phyloP scores from a whole-genome alignment of 2,329 filamentous ascomycete species.

The Epicoccum sorghinum region DNA sequence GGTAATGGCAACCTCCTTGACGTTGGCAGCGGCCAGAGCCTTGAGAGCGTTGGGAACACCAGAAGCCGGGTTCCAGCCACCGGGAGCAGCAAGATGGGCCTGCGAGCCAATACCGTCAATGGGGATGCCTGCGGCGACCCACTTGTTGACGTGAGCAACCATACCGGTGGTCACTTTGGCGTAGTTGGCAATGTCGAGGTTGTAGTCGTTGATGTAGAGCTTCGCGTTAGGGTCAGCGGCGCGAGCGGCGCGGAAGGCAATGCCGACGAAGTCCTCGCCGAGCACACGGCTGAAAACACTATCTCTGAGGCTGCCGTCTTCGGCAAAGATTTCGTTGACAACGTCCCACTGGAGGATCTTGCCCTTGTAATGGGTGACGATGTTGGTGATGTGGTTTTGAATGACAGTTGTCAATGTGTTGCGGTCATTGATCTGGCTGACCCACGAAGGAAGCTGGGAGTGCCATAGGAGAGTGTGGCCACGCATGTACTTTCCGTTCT shows the following conservation, averaged over 20 bases:
- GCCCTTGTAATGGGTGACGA: conserved; percentile 67
- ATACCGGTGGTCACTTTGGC: conserved; percentile 64
- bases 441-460: conserved; percentile 60
- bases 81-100: conserved; percentile 6
- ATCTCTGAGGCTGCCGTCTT: conserved; percentile 64
- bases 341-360: conserved; percentile 70
- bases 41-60: conserved; percentile 53
- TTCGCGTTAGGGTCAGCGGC: conserved; percentile 70
- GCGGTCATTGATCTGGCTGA: conserved; percentile 61
- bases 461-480: conserved; percentile 73
- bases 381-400: conserved; percentile 64
- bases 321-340: conserved; percentile 68
- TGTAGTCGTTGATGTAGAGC: conserved; percentile 77
- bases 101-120: conserved; percentile 71
- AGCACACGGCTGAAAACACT: conserved; percentile 70
- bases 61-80: conserved; percentile 51
- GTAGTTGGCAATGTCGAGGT: conserved; percentile 66
- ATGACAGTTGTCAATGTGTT: conserved; percentile 62
- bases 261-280: conserved; percentile 72
- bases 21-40: conserved; percentile 57
- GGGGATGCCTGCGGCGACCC: conserved; percentile 66
- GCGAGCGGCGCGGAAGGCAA: conserved; percentile 73
- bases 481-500: conserved; percentile 65
- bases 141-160: conserved; percentile 67
- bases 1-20: conserved; percentile 68